phyloP scores from a whole-genome alignment of 495 filamentous ascomycete species.

The Annulohypoxylon bovei region DNA sequence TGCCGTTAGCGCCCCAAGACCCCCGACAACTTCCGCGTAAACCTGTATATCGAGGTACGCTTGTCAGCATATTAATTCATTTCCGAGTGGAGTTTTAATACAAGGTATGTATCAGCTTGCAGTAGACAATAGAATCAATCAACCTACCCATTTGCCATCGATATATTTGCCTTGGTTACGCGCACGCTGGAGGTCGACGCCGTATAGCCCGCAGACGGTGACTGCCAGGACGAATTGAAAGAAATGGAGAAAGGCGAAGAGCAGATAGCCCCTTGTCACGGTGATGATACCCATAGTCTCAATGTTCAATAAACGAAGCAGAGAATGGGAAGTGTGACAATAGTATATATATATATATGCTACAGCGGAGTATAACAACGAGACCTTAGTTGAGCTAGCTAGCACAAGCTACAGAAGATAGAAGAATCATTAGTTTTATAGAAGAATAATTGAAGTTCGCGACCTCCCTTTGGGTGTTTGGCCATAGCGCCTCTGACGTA shows the following conservation, averaged over 20 bases:
- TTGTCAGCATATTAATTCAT: slow-evolving; percentile 16
- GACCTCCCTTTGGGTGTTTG: neutral
- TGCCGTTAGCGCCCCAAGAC: slow-evolving; percentile 67
- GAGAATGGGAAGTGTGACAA: slow-evolving; percentile 1
- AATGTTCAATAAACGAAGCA: neutral
- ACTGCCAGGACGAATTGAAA: slow-evolving; percentile 78
- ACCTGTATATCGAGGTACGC: slow-evolving; percentile 49
- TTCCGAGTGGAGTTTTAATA: neutral
- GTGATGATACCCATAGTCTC: slow-evolving; percentile 50
- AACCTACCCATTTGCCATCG: slow-evolving; percentile 73
- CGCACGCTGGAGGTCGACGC: slow-evolving; percentile 70
- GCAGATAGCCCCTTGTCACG: slow-evolving; percentile 51
- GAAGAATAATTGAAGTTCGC: neutral
- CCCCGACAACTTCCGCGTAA: slow-evolving; percentile 74
- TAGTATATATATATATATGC: neutral
- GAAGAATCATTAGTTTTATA: neutral
- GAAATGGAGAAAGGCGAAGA: slow-evolving; percentile 68
- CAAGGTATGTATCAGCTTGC: neutral
- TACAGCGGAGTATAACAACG: neutral
- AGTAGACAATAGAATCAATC: neutral
- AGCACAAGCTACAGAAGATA: neutral
- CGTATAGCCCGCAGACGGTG: slow-evolving; percentile 82
- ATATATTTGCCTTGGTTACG: slow-evolving; percentile 57
- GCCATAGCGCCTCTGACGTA: slow-evolving; percentile 26
- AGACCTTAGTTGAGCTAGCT: neutral